Evolutionary conservation across 2,329 filamentous ascomycete species (phyloP), one percentile per base, ranked within the genome.

Genomic region (Ambrosiella cleistominuta): DNA sequence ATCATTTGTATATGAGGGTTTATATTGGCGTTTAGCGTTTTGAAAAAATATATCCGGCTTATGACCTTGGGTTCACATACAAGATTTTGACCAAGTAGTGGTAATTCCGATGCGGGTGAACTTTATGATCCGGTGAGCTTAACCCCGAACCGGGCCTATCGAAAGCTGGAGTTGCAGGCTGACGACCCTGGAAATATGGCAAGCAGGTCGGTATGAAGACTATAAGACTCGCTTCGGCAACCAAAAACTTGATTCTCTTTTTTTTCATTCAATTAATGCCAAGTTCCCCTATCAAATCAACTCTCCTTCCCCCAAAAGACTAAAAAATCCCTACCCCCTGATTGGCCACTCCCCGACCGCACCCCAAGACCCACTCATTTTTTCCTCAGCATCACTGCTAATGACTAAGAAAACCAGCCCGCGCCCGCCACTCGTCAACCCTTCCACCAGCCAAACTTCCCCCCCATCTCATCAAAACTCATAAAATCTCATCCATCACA

Each of bases 261-360:
- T 8, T 49, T 15, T 49, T 19, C 15, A 49, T 15, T 49, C 12
- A 49, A 49, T 49, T n/a, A n/a, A 49, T n/a, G 15, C 13, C 12
- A 9, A 49, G 8, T 15, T 49, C 45, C 8, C 17, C 3, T 3
- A 9, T 49, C 11, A 49, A 49, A 49, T n/a, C 8, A 49, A 49
- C 12, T 15, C 17, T 47, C 8, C 45, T n/a, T 49, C 45, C 17
- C 45, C 9, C 15, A n/a, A n/a, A 49, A 19, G 17, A 27, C 12
- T 27, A 51, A 35, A 35, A 12, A n/a, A 51, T 19, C 47, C 2
- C n/a, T 36, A 8, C 47, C 9, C 9, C 35, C 15, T 51, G 47
- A 51, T 51, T 51, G 47, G 47, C 27, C 47, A 51, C 13, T 35
- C 47, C 35, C 47, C 56, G 56, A 35, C 15, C 55, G 44, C n/a